Conservation (phyloP, 257 asterid genomes). For the Handroanthus guayacan region DNA sequence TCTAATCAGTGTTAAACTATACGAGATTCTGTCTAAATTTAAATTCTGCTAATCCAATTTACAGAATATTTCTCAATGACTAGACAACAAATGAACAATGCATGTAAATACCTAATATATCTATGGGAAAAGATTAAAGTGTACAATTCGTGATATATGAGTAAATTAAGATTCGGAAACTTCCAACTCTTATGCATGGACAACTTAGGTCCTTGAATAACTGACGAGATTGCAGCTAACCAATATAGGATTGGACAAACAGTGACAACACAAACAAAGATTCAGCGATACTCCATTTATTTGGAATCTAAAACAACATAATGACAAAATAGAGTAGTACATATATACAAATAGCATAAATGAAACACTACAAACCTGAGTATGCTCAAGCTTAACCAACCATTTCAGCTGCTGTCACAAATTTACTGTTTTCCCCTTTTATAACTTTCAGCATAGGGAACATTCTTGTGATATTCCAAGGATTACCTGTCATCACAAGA, state of each 20-base stretch:
- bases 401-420: constrained; percentile 66
- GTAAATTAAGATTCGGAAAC: too few species aligned
- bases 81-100: too few species aligned
- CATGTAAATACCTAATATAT: too few species aligned
- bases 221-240: neutral
- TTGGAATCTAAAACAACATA: constrained; percentile 16
- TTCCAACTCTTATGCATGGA: too few species aligned
- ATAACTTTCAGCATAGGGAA: constrained; percentile 69
- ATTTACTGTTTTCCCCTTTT: constrained; percentile 57
- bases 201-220: too few species aligned
- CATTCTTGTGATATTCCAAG: constrained; percentile 79
- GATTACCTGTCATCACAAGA: constrained; percentile 82
- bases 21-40: neutral
- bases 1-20: neutral
- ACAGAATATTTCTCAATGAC: neutral
- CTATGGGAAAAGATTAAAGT: too few species aligned
- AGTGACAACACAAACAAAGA: constrained; percentile 16
- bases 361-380: constrained; percentile 65
- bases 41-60: neutral
- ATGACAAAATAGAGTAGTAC: constrained; percentile 23
- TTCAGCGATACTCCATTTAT: constrained; percentile 8
- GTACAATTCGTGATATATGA: too few species aligned
- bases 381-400: constrained; percentile 59
- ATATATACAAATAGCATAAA: constrained; percentile 35
- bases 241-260: neutral